Percentiles rank a stretch among this genome's conserved stretches.
These are phyloP conservation scores for Salvia rosmarinus DNA, from an alignment of 257 asterid species.

Conservation along the genomic window DNA sequence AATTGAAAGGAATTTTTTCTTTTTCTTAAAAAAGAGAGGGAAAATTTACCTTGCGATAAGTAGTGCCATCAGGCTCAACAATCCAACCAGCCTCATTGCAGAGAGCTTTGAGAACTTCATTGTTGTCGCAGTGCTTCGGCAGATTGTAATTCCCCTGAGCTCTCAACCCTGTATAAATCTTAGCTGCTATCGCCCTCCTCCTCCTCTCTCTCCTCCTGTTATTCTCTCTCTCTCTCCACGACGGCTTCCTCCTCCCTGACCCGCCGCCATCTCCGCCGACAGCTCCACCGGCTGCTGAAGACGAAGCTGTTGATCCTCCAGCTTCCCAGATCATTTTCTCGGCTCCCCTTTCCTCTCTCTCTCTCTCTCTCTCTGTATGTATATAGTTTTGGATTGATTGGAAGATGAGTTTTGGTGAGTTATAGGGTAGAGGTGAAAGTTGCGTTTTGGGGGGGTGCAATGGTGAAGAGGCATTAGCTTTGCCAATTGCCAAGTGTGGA, in stretches of 20 bases:
- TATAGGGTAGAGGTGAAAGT: slow-evolving; percentile 25
- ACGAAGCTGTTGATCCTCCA: slow-evolving; percentile 67
- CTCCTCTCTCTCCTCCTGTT: slow-evolving; percentile 95
- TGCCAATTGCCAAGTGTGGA: slow-evolving; percentile 38
- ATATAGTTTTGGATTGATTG: background rate
- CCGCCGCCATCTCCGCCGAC: slow-evolving; percentile 41
- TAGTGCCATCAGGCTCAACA: slow-evolving; percentile 95
- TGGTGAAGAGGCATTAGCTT: slow-evolving; percentile 54
- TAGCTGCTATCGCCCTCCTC: slow-evolving; percentile 94
- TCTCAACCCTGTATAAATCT: slow-evolving; percentile 83
- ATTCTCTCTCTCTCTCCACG: slow-evolving; percentile 95
- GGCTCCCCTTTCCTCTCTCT: background rate
- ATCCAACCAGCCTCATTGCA: slow-evolving; percentile 97
- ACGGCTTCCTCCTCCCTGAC: slow-evolving; percentile 87
- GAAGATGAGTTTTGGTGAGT: background rate
- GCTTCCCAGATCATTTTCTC: slow-evolving; percentile 88
- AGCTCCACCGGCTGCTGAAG: slow-evolving; percentile 51
- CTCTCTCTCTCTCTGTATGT: background rate
- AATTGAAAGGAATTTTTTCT: background rate
- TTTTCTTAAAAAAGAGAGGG: background rate
- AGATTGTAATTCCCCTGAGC: slow-evolving; percentile 94
- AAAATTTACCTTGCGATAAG: slow-evolving; percentile 77
- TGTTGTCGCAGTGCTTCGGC: slow-evolving; percentile 93
- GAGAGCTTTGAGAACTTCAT: slow-evolving; percentile 93
- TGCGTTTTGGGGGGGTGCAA: slow-evolving; percentile 40